Evolutionary conservation across 2,329 filamentous ascomycete genomes (phyloP).

Genomic region (Phialocephala sp.): DNA sequence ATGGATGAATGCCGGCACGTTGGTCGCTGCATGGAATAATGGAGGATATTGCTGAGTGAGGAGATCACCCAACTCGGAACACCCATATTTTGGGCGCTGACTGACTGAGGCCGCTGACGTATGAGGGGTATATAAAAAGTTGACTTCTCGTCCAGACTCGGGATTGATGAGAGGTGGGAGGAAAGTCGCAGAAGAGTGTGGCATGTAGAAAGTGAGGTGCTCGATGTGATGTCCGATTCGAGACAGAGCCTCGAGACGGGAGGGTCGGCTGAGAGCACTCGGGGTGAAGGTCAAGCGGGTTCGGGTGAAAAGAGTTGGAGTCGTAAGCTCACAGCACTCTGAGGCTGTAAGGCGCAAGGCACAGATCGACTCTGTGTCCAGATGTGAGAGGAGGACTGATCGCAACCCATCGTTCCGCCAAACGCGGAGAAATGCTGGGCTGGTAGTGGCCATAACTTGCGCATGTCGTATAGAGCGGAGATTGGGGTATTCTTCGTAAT

Average conservation of each 20-base stretch:
- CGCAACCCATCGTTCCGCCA: conserved; percentile 42
- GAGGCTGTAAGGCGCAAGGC: conserved; percentile 70
- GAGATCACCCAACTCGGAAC: conserved; percentile 77
- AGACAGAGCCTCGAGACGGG: conserved; percentile 74
- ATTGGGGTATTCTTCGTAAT: conserved; percentile 19
- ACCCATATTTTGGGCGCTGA: conserved; percentile 77
- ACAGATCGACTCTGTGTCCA: conserved; percentile 49
- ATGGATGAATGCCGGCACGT: conserved; percentile 82
- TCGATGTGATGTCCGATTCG: conserved; percentile 81
- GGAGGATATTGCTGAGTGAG: conserved; percentile 87
- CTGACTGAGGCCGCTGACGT: conserved; percentile 66
- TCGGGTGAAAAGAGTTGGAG: conserved; percentile 71
- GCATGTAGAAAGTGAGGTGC: conserved; percentile 77
- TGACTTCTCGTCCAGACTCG: conserved; percentile 75
- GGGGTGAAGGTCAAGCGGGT: conserved; percentile 73
- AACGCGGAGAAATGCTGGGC: conserved; percentile 40
- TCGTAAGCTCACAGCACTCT: conserved; percentile 73
- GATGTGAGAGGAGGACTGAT: conserved; percentile 36
- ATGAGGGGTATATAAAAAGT: conserved; percentile 82
- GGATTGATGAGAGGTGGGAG: conserved; percentile 85
- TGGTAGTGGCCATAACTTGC: conserved; percentile 43
- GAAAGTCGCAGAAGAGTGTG: conserved; percentile 79
- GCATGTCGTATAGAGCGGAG: conserved; percentile 36
- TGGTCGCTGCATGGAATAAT: conserved; percentile 87
- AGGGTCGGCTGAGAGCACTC: conserved; percentile 76